phyloP scores from a whole-genome alignment of 2,329 filamentous ascomycete genomes.

The Monosporascus sp. region DNA sequence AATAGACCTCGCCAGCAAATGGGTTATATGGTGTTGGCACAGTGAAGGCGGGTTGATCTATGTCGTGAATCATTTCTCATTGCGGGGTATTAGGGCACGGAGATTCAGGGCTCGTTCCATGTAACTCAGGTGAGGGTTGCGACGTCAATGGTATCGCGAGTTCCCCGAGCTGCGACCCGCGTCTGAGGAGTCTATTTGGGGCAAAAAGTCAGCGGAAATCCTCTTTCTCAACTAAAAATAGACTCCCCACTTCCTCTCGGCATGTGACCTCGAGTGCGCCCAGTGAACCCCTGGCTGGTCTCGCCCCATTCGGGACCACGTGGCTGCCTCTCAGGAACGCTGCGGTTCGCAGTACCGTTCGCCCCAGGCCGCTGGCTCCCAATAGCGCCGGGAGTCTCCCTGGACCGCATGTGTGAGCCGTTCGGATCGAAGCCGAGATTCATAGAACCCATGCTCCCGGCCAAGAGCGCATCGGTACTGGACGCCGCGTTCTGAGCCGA shows the following conservation, averaged over 20 bases:
- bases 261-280: conserved; percentile 54
- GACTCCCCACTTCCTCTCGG: conserved; percentile 57
- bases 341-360: conserved; percentile 37
- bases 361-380: conserved; percentile 59
- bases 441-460: conserved; percentile 36
- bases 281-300: conserved; percentile 44
- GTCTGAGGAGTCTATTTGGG: conserved; percentile 26
- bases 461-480: conserved; percentile 26
- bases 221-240: neutral
- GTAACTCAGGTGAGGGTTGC: neutral
- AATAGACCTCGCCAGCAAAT: conserved; percentile 10
- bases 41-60: conserved; percentile 24
- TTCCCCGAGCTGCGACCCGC: conserved; percentile 26
- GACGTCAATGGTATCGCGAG: conserved; percentile 25
- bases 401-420: conserved; percentile 31
- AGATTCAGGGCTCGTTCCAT: conserved; percentile 13
- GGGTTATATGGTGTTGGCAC: conserved; percentile 11
- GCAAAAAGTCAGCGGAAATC: conserved; percentile 10
- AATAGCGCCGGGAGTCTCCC: conserved; percentile 56
- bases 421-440: conserved; percentile 48
- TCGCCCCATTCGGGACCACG: conserved; percentile 59
- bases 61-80: conserved; percentile 34
- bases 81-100: conserved; percentile 10
- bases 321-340: conserved; percentile 58
- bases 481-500: conserved; percentile 28